Base-by-base conservation (phyloP, 2,329 filamentous ascomycete genomes). In the Cercospora sp. region DNA sequence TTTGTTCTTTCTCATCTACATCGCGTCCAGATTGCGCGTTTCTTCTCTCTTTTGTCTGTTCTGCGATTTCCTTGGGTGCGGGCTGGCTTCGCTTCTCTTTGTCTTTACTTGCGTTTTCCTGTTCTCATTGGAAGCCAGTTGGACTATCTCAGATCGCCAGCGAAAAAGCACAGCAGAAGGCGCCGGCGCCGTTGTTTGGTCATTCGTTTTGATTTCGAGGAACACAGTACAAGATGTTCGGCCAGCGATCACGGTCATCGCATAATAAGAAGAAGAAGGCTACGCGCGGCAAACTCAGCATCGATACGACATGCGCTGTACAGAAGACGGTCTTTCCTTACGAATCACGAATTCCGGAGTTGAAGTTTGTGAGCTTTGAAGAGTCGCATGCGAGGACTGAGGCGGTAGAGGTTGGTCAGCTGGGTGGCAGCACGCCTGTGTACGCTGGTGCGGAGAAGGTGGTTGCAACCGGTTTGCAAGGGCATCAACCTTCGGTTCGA, bases 261-360 rank as follows among this genome's bases (percentile, higher is more conserved):
- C 60, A 68, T 23, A 55, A 45, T 18, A 63, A 60, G 61, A 66
- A 64, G 48, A 62, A 62, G 18, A 48, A 65, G 31, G 64, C 62
- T 51, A 63, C 62, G 9, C 64, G 67, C 51, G 70, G 67, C 33
- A 71, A 72, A 55, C 67, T 73, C 39, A 70, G 67, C n/a, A 70
- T 93, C 20, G 87, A 92, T 70, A 93, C 91, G 2, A 89, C 89
- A 75, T 89, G 92, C 82, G 81, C 87, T 33, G 75, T 77, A 45
- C 80, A 82, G 62, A 74, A 73, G 71, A 83, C 75, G 76, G 83
- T 78, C 75, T 82, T 12, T 80, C 79, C 82, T 30, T 76, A 80
- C 61, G 70, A 74, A 36, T 72, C 72, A 63, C 73, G 63, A 68
- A 70, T 68, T 33, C 75, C 73, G 63, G 73, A 73, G 42, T 60